Conservation (phyloP, 148 eudicot genomes). For the Spergularia bocconei region DNA sequence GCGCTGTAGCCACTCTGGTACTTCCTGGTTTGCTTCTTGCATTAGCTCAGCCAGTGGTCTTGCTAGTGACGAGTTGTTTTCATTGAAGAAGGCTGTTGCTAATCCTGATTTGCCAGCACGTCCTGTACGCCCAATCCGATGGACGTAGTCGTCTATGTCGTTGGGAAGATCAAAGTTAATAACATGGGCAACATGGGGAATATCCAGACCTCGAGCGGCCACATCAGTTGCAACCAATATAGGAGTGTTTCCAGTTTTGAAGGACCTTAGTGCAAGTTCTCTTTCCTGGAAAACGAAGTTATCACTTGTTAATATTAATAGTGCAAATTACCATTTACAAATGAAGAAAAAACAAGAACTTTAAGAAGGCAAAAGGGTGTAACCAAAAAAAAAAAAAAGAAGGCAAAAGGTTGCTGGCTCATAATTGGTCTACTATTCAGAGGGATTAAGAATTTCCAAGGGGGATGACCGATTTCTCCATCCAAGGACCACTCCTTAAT, state of each 20-base stretch:
- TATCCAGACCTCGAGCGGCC: constrained; percentile 88
- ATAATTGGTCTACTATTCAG: too few species aligned
- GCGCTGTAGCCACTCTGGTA: constrained; percentile 67
- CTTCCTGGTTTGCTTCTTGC: constrained; percentile 86
- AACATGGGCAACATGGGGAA: constrained; percentile 85
- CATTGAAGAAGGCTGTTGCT: constrained; percentile 87
- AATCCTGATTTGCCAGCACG: constrained; percentile 88
- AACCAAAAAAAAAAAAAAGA: too few species aligned
- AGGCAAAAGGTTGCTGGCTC: too few species aligned
- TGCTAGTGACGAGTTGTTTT: constrained; percentile 61
- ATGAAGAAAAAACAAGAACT: too few species aligned
- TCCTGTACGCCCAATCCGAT: constrained; percentile 88
- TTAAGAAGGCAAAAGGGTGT: too few species aligned
- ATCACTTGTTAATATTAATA: background rate
- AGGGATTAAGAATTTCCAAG: too few species aligned
- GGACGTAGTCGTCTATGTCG: constrained; percentile 84
- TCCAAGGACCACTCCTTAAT: too few species aligned
- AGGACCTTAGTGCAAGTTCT: constrained; percentile 72
- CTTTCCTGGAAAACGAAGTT: constrained; percentile 55
- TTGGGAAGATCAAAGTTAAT: constrained; percentile 86
- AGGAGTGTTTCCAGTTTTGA: constrained; percentile 75
- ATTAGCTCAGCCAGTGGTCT: constrained; percentile 62
- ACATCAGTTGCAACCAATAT: constrained; percentile 90
- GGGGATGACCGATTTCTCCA: too few species aligned
- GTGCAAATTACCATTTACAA: too few species aligned